A percentile compares a stretch with the other conserved stretches of the same genome.
Conservation (phyloP, 441 rosid species). For the Manihot esculenta region DNA sequence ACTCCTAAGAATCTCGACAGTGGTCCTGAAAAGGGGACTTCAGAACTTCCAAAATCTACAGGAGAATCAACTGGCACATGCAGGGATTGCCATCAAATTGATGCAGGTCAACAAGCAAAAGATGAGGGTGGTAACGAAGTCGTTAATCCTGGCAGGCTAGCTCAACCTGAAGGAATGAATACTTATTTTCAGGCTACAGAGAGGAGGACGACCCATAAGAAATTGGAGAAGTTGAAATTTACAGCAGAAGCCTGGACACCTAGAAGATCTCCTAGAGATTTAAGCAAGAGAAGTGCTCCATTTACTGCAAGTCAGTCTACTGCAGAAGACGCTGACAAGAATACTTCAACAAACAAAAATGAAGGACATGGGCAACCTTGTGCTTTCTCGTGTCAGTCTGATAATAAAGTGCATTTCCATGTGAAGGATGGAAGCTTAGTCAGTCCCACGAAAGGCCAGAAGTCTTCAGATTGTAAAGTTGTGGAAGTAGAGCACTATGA, state of each 20-base stretch:
- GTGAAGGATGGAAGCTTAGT: slow-evolving; percentile 7
- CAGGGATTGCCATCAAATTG: slow-evolving; percentile 8
- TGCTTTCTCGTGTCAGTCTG: slow-evolving; percentile 26
- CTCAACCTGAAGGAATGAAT: slow-evolving; percentile 15
- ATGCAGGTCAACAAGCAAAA: slow-evolving; percentile 4
- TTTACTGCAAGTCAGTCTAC: slow-evolving; percentile 17
- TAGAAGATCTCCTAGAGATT: slow-evolving; percentile 43
- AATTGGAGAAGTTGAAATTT: slow-evolving; percentile 18
- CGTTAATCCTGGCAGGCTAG: background rate
- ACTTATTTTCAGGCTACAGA: slow-evolving; percentile 16
- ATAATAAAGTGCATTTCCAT: slow-evolving; percentile 16
- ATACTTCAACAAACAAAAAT: slow-evolving; percentile 27
- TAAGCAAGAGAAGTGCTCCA: slow-evolving; percentile 29
- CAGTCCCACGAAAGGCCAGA: slow-evolving; percentile 13
- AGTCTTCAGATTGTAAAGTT: slow-evolving; percentile 29
- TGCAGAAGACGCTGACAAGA: slow-evolving; percentile 14
- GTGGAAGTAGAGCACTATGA: slow-evolving; percentile 51
- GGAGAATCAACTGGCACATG: slow-evolving; percentile 13
- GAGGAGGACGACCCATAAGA: slow-evolving; percentile 23
- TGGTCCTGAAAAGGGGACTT: slow-evolving; percentile 24
- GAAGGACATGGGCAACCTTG: slow-evolving; percentile 23
- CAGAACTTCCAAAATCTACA: slow-evolving; percentile 23
- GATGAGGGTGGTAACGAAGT: slow-evolving; percentile 11
- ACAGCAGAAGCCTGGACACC: slow-evolving; percentile 26
- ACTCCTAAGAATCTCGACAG: slow-evolving; percentile 30